A percentile compares a stretch with the other conserved stretches of the same genome.
Evolutionary conservation across 768 basidiomycete genomes (phyloP).

Genomic region (Rubroboletus satanas): DNA sequence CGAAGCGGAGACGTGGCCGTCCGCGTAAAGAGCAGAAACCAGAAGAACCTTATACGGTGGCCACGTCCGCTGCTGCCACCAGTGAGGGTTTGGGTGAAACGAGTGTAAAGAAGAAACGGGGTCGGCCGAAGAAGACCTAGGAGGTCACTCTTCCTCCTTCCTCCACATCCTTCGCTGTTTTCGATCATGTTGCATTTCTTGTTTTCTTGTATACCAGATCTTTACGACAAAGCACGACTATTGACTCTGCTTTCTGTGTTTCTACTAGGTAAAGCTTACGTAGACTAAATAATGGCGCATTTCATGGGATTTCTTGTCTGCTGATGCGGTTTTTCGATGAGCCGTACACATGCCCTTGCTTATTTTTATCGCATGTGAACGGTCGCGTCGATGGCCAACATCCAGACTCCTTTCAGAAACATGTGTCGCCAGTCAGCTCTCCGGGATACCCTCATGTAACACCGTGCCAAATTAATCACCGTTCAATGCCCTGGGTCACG

Average conservation of each 20-base stretch:
- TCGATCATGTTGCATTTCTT: constrained; percentile 32
- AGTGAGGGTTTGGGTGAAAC: constrained; percentile 46
- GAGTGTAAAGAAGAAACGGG: constrained; percentile 63
- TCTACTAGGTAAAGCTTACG: constrained; percentile 32
- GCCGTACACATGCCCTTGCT: constrained; percentile 18
- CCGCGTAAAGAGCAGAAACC: constrained; percentile 65
- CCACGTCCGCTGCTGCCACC: constrained; percentile 24
- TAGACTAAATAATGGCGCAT: constrained; percentile 35
- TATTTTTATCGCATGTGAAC: constrained; percentile 36
- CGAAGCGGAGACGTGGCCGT: constrained; percentile 70
- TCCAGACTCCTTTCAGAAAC: constrained; percentile 21
- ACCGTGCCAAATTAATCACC: constrained; percentile 34
- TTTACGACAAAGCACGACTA: constrained; percentile 33
- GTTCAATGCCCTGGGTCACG: constrained; percentile 23
- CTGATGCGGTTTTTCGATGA: constrained; percentile 8
- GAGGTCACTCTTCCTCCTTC: constrained; percentile 7
- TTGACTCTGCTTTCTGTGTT: constrained; percentile 34
- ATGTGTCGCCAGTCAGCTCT: constrained; percentile 24
- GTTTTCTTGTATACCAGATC: constrained; percentile 35
- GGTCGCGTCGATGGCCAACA: constrained; percentile 8
- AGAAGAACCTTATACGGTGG: constrained; percentile 36
- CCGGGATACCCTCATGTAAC: constrained; percentile 32
- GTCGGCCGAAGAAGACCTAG: constrained; percentile 51
- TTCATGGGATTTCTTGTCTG: constrained; percentile 23
- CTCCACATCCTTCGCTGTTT: constrained; percentile 13